A percentile compares a stretch with the other conserved stretches of the same genome.
Evolutionary conservation across 306 rosid genomes (phyloP).

Genomic region (Vigna trinervia): DNA sequence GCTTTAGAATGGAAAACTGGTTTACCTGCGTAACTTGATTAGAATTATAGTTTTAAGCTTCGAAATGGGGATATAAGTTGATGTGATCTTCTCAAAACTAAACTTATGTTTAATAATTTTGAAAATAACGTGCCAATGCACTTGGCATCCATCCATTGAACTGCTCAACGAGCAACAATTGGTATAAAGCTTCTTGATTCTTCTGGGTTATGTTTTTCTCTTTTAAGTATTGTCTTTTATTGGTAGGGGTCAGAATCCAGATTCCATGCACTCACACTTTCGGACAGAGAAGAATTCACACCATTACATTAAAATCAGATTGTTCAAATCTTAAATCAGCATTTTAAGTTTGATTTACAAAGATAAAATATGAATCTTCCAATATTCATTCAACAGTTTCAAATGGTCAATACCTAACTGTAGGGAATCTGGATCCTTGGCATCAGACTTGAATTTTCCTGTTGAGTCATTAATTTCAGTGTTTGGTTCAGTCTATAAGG

Average conservation of each 20-base stretch:
- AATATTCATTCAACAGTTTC: not conserved
- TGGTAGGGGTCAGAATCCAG: not conserved
- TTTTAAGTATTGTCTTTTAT: not conserved
- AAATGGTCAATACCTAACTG: not conserved
- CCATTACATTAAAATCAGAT: not conserved
- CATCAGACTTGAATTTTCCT: not conserved
- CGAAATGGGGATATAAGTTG: slow-evolving; percentile 8
- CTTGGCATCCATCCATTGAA: slow-evolving; percentile 20
- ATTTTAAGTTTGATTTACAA: not conserved
- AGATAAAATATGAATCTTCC: not conserved
- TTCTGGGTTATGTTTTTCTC: not conserved
- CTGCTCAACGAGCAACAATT: not conserved
- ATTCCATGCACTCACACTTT: not conserved
- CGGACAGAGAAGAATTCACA: not conserved
- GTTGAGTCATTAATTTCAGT: slow-evolving; percentile 2
- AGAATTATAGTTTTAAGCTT: not conserved
- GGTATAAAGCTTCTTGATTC: not conserved
- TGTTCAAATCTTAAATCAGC: not conserved
- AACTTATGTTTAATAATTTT: not conserved
- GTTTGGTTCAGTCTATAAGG: not conserved
- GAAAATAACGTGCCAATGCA: slow-evolving; percentile 3
- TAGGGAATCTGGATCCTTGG: not conserved
- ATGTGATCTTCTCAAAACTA: slow-evolving; percentile 19
- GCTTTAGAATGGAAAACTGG: slow-evolving; percentile 14
- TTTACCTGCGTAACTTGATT: slow-evolving; percentile 32